These are phyloP conservation scores for Neophaeococcomyces mojaviensis DNA, from an alignment of 2,329 filamentous ascomycete species.

Conservation along the genomic window DNA sequence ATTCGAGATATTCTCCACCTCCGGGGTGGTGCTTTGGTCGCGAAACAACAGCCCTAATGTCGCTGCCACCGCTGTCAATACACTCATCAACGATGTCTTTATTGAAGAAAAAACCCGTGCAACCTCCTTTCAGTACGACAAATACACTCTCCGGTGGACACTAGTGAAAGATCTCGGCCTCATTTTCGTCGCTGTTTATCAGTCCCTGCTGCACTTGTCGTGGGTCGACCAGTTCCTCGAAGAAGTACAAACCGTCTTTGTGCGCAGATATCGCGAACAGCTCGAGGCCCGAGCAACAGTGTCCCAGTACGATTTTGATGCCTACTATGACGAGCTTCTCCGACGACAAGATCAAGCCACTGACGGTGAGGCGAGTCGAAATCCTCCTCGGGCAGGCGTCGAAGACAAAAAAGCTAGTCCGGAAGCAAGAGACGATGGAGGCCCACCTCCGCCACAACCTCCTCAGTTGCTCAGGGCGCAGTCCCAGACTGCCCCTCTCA, in stretches of 20 bases:
- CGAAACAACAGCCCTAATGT: conserved; percentile 67
- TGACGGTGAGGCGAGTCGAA: conserved; percentile 36
- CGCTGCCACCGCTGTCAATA: conserved; percentile 79
- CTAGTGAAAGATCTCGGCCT: conserved; percentile 84
- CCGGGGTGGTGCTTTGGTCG: conserved; percentile 95
- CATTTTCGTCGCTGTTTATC: conserved; percentile 96
- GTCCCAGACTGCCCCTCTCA: conserved; percentile 36
- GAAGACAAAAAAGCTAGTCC: conserved; percentile 41
- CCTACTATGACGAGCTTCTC: conserved; percentile 91
- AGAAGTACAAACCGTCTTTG: conserved; percentile 86
- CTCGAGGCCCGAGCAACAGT: conserved; percentile 71
- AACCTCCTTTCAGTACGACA: conserved; percentile 77
- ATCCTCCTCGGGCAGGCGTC: conserved; percentile 33
- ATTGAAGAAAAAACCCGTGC: conserved; percentile 80
- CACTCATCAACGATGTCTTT: conserved; percentile 91
- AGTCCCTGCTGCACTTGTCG: conserved; percentile 85
- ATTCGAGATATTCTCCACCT: conserved; percentile 93
- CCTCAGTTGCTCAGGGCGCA: conserved; percentile 46
- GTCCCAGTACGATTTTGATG: conserved; percentile 77
- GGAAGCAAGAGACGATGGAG: conserved; percentile 43
- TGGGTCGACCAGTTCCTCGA: conserved; percentile 97
- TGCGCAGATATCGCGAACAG: conserved; percentile 82
- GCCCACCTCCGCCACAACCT: conserved; percentile 45
- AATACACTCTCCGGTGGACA: conserved; percentile 92
- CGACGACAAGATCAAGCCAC: conserved; percentile 60